These are phyloP conservation scores for Xylona heveae DNA, from an alignment of 495 filamentous ascomycete species.

Conservation along the genomic window DNA sequence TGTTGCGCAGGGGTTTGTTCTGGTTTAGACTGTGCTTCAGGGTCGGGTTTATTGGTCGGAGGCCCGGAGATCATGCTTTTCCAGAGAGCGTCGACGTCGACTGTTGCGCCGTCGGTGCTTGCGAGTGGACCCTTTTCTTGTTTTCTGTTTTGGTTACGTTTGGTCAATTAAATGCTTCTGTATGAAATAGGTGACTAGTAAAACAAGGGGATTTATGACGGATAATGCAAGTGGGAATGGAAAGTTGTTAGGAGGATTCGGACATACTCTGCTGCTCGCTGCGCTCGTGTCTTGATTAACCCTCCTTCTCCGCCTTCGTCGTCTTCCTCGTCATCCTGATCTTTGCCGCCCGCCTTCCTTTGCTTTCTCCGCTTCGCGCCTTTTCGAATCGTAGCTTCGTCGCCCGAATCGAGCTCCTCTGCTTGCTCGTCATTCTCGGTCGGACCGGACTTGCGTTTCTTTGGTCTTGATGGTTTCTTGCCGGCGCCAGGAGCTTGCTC, in stretches of 20 bases:
- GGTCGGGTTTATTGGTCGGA: too few species aligned
- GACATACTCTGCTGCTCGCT: constrained; percentile 15
- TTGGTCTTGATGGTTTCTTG: constrained; percentile 1
- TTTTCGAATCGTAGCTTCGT: constrained; percentile 51
- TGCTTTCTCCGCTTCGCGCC: constrained; percentile 33
- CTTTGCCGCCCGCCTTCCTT: constrained; percentile 23
- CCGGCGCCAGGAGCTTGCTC: background rate
- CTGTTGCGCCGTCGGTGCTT: constrained; percentile 44
- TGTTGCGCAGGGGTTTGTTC: too few species aligned
- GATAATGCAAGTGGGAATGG: background rate
- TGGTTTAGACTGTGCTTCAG: too few species aligned
- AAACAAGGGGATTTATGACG: background rate
- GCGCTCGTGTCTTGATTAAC: constrained; percentile 57
- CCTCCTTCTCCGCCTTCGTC: constrained; percentile 52
- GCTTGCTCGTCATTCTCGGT: constrained; percentile 24
- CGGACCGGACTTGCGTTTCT: constrained; percentile 10
- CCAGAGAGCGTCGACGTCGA: constrained; percentile 87
- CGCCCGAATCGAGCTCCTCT: constrained; percentile 38
- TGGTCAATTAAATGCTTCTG: constrained; percentile 6
- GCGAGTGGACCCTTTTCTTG: constrained; percentile 41
- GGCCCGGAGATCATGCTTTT: constrained; percentile 39
- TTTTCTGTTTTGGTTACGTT: constrained; percentile 21
- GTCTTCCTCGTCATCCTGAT: constrained; percentile 26
- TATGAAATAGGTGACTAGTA: too few species aligned
- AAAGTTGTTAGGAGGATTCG: background rate